phyloP scores from a whole-genome alignment of 176 grass and related monocot species.

The Oryza brachyantha region DNA sequence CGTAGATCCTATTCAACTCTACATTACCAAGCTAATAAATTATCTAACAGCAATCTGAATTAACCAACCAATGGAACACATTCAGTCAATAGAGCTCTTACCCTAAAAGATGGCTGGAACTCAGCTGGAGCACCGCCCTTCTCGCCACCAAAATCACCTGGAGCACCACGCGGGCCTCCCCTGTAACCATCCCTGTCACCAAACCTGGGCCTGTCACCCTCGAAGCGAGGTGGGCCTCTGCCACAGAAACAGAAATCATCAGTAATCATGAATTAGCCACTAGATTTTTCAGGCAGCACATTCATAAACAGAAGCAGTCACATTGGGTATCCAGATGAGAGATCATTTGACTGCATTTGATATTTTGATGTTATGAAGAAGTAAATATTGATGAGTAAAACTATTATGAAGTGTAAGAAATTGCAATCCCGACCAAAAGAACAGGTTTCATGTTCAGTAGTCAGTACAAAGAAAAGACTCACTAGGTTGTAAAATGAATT shows the following conservation, averaged over 20 bases:
- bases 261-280: not conserved
- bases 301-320: not conserved
- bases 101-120: slow-evolving; percentile 87
- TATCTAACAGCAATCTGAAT: not conserved
- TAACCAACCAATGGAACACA: not conserved
- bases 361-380: not conserved
- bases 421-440: not conserved
- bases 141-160: slow-evolving; percentile 77
- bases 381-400: not conserved
- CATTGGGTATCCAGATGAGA: not conserved
- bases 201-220: slow-evolving; percentile 83
- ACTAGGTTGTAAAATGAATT: not conserved
- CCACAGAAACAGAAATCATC: not conserved
- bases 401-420: not conserved
- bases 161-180: slow-evolving; percentile 69
- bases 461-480: not conserved
- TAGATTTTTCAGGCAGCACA: not conserved
- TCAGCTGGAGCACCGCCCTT: slow-evolving; percentile 81
- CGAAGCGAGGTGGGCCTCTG: slow-evolving; percentile 79
- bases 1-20: not conserved
- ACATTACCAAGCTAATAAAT: not conserved
- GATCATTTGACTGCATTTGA: not conserved
- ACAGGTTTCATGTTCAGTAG: not conserved
- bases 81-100: not conserved
- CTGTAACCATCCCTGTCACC: slow-evolving; percentile 90